Conservation (phyloP, 306 rosid genomes). For the Sechiopsis laciniata region DNA sequence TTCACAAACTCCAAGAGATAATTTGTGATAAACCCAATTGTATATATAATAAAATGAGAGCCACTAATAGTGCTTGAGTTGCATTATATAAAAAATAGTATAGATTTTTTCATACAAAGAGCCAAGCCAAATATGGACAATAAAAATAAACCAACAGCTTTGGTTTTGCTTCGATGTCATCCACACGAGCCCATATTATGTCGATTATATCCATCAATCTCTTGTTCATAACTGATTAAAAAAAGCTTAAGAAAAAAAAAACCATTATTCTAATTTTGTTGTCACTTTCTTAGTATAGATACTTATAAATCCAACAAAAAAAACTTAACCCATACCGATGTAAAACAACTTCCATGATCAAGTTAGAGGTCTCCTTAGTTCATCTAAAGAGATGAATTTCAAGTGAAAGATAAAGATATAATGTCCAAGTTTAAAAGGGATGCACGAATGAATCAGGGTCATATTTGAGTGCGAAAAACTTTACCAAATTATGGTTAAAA, state of each 20-base stretch:
- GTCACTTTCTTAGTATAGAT: background rate
- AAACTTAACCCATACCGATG: too few species aligned
- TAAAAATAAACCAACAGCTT: conserved; percentile 7
- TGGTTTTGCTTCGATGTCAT: conserved; percentile 6
- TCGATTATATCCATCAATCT: background rate
- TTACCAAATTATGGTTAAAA: too few species aligned
- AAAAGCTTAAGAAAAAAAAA: background rate
- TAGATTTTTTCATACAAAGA: background rate
- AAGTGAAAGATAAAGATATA: too few species aligned
- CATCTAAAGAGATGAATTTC: too few species aligned
- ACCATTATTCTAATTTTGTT: background rate
- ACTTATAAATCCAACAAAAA: background rate
- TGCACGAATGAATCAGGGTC: too few species aligned
- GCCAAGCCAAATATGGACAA: background rate
- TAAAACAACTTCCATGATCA: background rate
- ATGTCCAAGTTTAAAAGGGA: too few species aligned
- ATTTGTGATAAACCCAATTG: background rate
- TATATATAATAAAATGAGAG: conserved; percentile 1
- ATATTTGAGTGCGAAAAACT: too few species aligned
- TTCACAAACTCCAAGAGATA: background rate
- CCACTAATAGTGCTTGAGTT: background rate
- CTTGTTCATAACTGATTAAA: background rate
- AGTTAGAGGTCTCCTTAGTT: background rate
- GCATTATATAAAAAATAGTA: conserved; percentile 9
- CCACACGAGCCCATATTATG: background rate